These are phyloP conservation scores for Venturiaceae sp. DNA, from an alignment of 2,329 filamentous ascomycete species.

Conservation along the genomic window DNA sequence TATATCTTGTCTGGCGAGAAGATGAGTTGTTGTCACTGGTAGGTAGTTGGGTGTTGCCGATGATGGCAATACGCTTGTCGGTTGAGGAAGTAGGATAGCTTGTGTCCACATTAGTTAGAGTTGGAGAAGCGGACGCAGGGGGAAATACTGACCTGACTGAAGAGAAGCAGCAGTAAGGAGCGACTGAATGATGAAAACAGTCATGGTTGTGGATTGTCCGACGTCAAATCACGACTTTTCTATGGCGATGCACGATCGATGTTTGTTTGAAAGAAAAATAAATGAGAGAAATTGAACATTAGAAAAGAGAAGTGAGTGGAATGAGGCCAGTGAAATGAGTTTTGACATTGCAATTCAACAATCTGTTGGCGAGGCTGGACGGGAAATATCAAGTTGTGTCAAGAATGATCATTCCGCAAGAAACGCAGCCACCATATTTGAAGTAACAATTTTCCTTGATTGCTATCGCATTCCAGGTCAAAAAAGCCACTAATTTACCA, in stretches of 20 bases:
- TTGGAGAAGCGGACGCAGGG: too few species aligned
- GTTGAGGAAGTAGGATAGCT: too few species aligned
- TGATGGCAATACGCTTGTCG: too few species aligned
- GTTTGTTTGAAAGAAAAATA: background rate
- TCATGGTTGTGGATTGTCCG: background rate
- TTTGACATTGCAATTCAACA: background rate
- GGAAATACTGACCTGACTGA: background rate
- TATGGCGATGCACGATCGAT: background rate
- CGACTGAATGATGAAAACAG: background rate
- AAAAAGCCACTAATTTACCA: too few species aligned
- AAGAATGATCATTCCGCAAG: background rate
- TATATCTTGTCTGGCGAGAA: too few species aligned
- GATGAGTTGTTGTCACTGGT: too few species aligned
- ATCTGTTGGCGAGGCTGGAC: background rate
- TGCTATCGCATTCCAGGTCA: background rate
- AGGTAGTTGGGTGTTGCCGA: too few species aligned
- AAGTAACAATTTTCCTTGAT: background rate
- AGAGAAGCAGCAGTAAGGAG: background rate
- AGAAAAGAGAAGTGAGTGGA: background rate
- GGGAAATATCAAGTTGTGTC: background rate
- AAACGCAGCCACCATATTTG: background rate
- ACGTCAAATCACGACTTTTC: background rate
- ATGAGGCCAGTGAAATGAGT: background rate
- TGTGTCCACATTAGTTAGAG: too few species aligned
- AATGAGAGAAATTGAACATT: background rate